phyloP scores from a whole-genome alignment of 306 rosid species.

The Boehmeria nivea region DNA sequence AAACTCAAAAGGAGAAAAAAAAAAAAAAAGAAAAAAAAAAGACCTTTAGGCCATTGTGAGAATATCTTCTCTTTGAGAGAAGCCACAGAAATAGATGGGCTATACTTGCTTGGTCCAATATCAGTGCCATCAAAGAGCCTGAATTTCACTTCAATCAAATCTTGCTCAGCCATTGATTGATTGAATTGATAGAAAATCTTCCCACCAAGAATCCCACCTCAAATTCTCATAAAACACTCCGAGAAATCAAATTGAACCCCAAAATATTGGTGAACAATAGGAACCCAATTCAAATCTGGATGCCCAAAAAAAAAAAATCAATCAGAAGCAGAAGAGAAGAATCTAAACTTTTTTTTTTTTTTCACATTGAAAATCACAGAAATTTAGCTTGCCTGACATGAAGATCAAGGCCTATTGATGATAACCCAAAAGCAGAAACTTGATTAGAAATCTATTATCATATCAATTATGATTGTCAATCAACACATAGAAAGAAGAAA shows the following conservation, averaged over 20 bases:
- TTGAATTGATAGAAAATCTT: background rate
- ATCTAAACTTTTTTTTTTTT: background rate
- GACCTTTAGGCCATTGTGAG: conserved; percentile 46
- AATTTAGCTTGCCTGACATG: too few species aligned
- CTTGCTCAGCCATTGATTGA: conserved; percentile 29
- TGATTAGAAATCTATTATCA: background rate
- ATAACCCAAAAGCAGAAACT: conserved; percentile 20
- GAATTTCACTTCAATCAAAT: conserved; percentile 38
- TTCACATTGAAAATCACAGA: background rate
- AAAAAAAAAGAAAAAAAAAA: background rate
- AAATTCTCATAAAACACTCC: conserved; percentile 23
- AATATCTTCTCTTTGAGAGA: conserved; percentile 40
- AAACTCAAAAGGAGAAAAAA: background rate
- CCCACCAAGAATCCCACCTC: conserved; percentile 23
- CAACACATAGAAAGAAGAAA: conserved; percentile 4
- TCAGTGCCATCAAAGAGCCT: conserved; percentile 43
- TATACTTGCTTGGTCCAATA: conserved; percentile 37
- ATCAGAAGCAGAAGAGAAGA: background rate
- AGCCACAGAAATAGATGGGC: conserved; percentile 33
- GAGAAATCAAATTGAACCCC: conserved; percentile 8
- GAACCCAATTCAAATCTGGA: conserved; percentile 30
- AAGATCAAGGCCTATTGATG: too few species aligned
- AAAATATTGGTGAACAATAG: conserved; percentile 1
- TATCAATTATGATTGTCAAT: background rate
- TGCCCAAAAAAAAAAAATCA: background rate